Evolutionary conservation across 306 rosid genomes (phyloP).

Genomic region (Quercus agrifolia): DNA sequence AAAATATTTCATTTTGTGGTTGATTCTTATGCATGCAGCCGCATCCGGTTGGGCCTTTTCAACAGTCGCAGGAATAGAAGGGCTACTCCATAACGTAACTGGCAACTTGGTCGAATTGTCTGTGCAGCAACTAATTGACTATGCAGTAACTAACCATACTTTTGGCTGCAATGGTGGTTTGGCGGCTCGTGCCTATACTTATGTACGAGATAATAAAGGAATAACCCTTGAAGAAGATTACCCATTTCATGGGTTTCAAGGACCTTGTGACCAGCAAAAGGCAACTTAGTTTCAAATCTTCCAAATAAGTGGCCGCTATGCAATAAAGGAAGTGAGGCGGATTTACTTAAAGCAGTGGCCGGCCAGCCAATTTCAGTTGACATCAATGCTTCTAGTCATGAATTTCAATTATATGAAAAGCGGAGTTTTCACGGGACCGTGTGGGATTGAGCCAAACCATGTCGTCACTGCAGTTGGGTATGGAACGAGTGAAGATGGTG

Average conservation of each 20-base stretch:
- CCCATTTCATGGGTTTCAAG: not conserved
- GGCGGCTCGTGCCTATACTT: not conserved
- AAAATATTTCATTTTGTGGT: no score
- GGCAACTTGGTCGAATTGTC: slow-evolving; percentile 25
- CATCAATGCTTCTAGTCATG: not conserved
- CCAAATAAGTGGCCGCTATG: no score
- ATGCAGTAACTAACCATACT: not conserved
- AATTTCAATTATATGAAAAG: not conserved
- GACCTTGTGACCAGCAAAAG: not conserved
- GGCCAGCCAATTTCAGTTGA: slow-evolving; percentile 15
- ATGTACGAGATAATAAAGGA: not conserved
- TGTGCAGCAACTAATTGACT: slow-evolving; percentile 36
- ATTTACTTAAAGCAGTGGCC: slow-evolving; percentile 16
- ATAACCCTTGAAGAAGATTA: slow-evolving; percentile 10
- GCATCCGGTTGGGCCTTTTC: no score
- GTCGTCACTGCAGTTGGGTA: slow-evolving; percentile 3
- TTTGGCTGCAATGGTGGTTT: not conserved
- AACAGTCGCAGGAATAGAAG: slow-evolving; percentile 13
- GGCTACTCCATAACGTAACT: slow-evolving; percentile 13
- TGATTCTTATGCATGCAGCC: no score
- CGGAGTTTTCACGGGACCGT: slow-evolving; percentile 1
- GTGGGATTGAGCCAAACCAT: not conserved
- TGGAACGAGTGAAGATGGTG: no score
- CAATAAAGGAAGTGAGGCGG: not conserved
- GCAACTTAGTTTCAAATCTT: not conserved